Conservation (phyloP, 2,329 filamentous ascomycete genomes). For the Penicillium sp. region DNA sequence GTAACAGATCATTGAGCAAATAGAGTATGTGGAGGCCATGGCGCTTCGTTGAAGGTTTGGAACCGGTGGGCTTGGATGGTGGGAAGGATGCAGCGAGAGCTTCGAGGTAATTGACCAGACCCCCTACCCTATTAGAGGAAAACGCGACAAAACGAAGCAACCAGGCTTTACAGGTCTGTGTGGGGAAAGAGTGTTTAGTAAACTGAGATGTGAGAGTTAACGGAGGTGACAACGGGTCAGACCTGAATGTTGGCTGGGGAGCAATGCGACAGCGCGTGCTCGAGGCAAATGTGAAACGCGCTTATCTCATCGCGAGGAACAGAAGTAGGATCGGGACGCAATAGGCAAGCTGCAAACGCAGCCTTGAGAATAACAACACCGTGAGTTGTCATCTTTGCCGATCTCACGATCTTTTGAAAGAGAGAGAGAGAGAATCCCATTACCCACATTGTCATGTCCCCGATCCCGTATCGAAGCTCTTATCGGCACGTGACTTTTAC, state of each 20-base stretch:
- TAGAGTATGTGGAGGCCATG: constrained; percentile 69
- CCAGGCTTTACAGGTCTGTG: constrained; percentile 79
- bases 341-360: constrained; percentile 62
- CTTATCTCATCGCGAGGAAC: constrained; percentile 62
- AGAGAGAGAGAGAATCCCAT: too few species aligned
- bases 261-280: constrained; percentile 60
- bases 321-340: constrained; percentile 64
- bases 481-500: background rate
- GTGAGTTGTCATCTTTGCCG: background rate
- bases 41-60: constrained; percentile 51
- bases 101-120: constrained; percentile 66
- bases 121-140: constrained; percentile 56
- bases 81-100: constrained; percentile 56
- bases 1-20: constrained; percentile 67
- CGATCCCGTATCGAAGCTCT: constrained; percentile 1
- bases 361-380: constrained; percentile 65
- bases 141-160: constrained; percentile 62
- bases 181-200: constrained; percentile 29
- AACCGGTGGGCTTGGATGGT: constrained; percentile 19
- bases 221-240: constrained; percentile 45
- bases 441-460: too few species aligned
- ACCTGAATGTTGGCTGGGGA: constrained; percentile 79
- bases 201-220: constrained; percentile 16
- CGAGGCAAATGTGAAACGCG: constrained; percentile 58
- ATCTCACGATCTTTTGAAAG: background rate